phyloP scores from a whole-genome alignment of 2,329 filamentous ascomycete genomes.

The Colletotrichum sp. region DNA sequence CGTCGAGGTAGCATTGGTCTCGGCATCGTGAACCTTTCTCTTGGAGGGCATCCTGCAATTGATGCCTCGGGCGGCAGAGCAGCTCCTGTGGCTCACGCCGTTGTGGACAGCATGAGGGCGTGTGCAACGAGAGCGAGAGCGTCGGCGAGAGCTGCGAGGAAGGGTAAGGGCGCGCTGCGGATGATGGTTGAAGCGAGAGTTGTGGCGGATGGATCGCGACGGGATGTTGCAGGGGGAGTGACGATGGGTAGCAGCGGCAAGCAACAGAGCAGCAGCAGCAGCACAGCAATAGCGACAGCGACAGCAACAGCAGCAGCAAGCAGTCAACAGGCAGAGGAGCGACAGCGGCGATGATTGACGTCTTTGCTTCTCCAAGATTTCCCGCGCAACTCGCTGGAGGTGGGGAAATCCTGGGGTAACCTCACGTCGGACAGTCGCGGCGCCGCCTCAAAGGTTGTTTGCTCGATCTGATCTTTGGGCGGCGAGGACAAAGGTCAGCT shows the following conservation, averaged over 20 bases:
- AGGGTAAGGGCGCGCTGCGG: neutral
- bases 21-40: slow-evolving; percentile 34
- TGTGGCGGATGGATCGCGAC: neutral
- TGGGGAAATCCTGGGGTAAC: slow-evolving; percentile 21
- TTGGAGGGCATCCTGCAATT: slow-evolving; percentile 42
- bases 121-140: neutral
- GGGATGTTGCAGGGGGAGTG: neutral
- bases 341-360: slow-evolving; percentile 5
- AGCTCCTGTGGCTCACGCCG: slow-evolving; percentile 16
- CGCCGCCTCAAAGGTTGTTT: neutral
- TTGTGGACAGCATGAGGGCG: slow-evolving; percentile 15
- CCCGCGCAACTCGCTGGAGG: neutral
- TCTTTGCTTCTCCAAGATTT: slow-evolving; percentile 10
- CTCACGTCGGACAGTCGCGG: neutral
- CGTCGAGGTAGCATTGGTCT: slow-evolving; percentile 25
- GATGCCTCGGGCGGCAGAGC: slow-evolving; percentile 12
- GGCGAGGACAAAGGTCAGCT: slow-evolving; percentile 4
- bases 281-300: neutral
- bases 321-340: neutral
- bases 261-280: neutral
- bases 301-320: neutral
- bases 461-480: neutral
- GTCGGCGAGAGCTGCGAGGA: neutral
- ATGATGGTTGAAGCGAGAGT: neutral
- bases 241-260: neutral